A percentile compares a stretch with the other conserved stretches of the same genome.
Evolutionary conservation across 2,329 filamentous ascomycete genomes (phyloP).

Genomic region (Zymoseptoria crescenta): DNA sequence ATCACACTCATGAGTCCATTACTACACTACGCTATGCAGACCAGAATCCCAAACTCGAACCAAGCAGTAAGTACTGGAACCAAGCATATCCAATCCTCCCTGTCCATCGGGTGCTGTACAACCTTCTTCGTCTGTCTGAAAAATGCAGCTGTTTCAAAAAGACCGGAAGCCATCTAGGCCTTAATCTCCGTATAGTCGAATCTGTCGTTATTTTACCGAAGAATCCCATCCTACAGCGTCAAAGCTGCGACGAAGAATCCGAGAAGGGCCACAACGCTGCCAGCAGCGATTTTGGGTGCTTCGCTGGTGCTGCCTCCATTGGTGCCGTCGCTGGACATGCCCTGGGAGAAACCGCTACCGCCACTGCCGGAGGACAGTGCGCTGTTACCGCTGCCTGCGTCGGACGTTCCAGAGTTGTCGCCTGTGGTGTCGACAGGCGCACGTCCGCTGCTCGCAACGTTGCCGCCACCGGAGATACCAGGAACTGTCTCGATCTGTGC

Average conservation of each 20-base stretch:
- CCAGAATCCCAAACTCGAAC: background rate
- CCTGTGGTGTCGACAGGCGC: background rate
- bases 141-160: background rate
- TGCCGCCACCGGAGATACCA: slow-evolving; percentile 43
- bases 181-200: slow-evolving; percentile 3
- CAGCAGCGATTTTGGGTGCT: slow-evolving; percentile 28
- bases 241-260: slow-evolving; percentile 32
- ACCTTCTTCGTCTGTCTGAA: background rate
- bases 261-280: slow-evolving; percentile 31
- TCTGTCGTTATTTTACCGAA: background rate
- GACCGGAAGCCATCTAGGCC: slow-evolving; percentile 15
- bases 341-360: slow-evolving; percentile 21
- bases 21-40: background rate
- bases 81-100: background rate
- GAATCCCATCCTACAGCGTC: slow-evolving; percentile 22
- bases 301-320: slow-evolving; percentile 17
- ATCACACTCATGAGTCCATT: background rate
- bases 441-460: slow-evolving; percentile 4
- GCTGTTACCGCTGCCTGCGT: slow-evolving; percentile 33
- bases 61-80: background rate
- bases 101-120: background rate
- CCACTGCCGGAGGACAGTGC: slow-evolving; percentile 15
- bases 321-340: slow-evolving; percentile 18
- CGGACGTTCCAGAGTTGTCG: slow-evolving; percentile 7
- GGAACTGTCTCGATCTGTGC: slow-evolving; percentile 43